Conservation (phyloP, 1,139 yeast species). For the Taiozyma sp. region DNA sequence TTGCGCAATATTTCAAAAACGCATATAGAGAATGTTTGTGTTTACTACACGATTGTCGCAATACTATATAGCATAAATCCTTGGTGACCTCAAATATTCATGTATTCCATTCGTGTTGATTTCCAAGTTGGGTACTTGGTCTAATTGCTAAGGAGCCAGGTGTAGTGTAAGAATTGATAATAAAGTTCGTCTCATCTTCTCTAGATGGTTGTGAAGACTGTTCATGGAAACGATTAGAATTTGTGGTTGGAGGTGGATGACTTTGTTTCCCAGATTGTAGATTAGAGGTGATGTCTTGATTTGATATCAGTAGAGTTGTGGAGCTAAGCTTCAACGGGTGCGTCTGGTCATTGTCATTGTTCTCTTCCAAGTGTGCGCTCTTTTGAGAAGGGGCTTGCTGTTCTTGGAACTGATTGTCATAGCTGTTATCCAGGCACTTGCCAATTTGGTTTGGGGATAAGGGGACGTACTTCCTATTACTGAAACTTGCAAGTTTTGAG, state of each 20-base stretch:
- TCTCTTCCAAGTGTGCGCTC: background rate
- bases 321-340: background rate
- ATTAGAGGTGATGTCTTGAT: background rate
- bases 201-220: background rate
- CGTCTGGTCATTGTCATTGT: background rate
- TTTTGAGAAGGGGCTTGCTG: background rate
- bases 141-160: slow-evolving; percentile 17
- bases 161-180: slow-evolving; percentile 18
- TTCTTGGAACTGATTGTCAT: background rate
- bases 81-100: background rate
- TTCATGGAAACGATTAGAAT: background rate
- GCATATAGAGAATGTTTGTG: slow-evolving; percentile 1
- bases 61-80: background rate
- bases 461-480: slow-evolving; percentile 10
- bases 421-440: slow-evolving; percentile 13
- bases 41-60: background rate
- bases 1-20: background rate
- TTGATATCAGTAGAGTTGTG: background rate
- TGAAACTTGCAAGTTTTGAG: background rate
- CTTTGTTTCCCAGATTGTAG: background rate
- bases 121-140: slow-evolving; percentile 11
- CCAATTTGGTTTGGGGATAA: slow-evolving; percentile 17
- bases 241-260: background rate
- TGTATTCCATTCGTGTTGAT: slow-evolving; percentile 1
- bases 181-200: slow-evolving; percentile 6